Conservation (phyloP, 2,329 filamentous ascomycete species). For the Apiospora hydei region DNA sequence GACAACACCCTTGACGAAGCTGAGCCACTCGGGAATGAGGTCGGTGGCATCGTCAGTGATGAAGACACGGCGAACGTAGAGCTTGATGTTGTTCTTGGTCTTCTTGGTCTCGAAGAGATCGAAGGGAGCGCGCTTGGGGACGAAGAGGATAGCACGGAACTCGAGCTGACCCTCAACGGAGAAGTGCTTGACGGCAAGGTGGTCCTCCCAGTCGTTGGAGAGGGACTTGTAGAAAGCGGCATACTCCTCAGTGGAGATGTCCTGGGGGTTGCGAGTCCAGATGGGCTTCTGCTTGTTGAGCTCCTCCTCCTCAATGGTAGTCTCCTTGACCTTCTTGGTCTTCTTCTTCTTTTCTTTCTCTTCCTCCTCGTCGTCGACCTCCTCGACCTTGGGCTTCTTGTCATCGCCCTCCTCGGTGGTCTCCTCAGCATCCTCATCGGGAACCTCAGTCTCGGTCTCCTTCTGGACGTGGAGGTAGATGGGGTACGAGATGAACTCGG, state of each 20-base stretch:
- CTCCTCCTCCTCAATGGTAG: conserved; percentile 98
- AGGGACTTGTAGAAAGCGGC: conserved; percentile 99
- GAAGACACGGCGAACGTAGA: conserved; percentile 99
- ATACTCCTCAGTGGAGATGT: conserved; percentile 97
- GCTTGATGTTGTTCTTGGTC: conserved; percentile 99
- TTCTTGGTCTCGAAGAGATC: conserved; percentile 99
- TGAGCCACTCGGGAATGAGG: conserved; percentile 98
- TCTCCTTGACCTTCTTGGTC: conserved; percentile 99
- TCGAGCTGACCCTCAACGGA: conserved; percentile 99
- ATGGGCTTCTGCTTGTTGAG: conserved; percentile 99
- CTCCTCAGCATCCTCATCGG: conserved; percentile 89
- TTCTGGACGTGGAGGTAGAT: conserved; percentile 99
- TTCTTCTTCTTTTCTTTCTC: conserved; percentile 91
- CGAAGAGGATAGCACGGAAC: conserved; percentile 99
- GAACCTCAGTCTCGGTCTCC: conserved; percentile 99
- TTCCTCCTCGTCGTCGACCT: conserved; percentile 87
- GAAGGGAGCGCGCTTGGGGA: conserved; percentile 99
- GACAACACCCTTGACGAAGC: conserved; percentile 99
- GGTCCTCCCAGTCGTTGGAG: conserved; percentile 99
- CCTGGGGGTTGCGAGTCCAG: conserved; percentile 97
- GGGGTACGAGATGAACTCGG: conserved; percentile 99
- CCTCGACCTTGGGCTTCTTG: conserved; percentile 94
- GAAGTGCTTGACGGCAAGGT: conserved; percentile 99
- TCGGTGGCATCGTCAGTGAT: conserved; percentile 99
- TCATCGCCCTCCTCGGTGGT: conserved; percentile 78